phyloP scores from a whole-genome alignment of 345 rosid species.

The Sonneratia alba region DNA sequence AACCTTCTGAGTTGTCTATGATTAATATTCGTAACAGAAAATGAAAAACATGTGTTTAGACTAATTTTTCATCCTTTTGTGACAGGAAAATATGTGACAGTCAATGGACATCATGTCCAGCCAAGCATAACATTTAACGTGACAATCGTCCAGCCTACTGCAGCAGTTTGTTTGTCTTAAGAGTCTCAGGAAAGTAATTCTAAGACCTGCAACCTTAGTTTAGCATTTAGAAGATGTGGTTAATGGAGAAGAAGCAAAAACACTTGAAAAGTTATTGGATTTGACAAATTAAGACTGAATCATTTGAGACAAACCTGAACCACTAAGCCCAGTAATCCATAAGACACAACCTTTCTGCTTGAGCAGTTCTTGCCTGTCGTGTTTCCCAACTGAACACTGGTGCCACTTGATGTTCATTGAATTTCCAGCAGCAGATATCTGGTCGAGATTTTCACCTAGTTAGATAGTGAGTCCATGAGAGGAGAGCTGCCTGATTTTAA shows the following conservation, averaged over 20 bases:
- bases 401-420: conserved; percentile 68
- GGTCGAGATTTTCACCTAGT: conserved; percentile 41
- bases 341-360: conserved; percentile 70
- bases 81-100: background rate
- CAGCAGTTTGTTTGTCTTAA: background rate
- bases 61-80: background rate
- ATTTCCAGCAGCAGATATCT: conserved; percentile 33
- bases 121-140: background rate
- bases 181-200: background rate
- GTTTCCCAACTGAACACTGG: conserved; percentile 40
- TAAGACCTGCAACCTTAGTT: background rate
- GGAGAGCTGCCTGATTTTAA: background rate
- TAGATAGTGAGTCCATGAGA: conserved; percentile 18
- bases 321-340: conserved; percentile 82
- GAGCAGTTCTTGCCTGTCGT: conserved; percentile 46
- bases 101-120: background rate
- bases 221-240: background rate
- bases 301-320: conserved; percentile 58
- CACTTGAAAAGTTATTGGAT: background rate
- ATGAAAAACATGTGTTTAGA: background rate
- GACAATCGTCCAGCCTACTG: background rate
- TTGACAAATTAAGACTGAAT: background rate
- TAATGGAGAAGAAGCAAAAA: background rate
- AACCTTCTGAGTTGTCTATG: background rate
- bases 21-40: background rate